phyloP scores from a whole-genome alignment of 208 protist genomes.

The Leishmania guyanensis region DNA sequence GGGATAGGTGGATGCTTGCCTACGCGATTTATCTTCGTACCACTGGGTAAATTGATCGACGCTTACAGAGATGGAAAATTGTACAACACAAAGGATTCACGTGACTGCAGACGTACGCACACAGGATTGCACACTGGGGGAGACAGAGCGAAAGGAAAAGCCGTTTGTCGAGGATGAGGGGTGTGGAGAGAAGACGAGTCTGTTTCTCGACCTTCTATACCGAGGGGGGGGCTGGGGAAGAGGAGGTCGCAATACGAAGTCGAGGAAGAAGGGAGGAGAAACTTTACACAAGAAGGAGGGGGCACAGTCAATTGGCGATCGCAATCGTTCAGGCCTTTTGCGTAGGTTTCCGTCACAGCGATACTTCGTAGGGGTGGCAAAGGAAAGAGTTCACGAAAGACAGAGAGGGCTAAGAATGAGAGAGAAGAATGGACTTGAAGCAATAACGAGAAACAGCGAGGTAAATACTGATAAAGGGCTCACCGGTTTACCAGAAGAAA shows the following conservation, averaged over 20 bases:
- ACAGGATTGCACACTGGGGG: not conserved
- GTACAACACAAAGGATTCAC: not conserved
- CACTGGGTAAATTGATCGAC: not conserved
- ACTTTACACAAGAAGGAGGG: not conserved
- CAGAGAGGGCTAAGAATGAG: slow-evolving; percentile 3
- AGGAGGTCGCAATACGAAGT: not conserved
- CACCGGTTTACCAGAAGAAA: not conserved
- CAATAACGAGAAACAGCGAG: not conserved
- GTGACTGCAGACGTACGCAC: not conserved
- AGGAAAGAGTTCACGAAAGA: not conserved
- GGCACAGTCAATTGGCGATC: not conserved
- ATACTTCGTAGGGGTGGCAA: not conserved
- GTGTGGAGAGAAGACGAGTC: not conserved
- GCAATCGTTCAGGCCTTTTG: not conserved
- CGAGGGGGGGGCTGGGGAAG: not conserved
- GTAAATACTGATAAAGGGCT: not conserved
- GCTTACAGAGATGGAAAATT: not conserved
- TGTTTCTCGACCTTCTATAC: not conserved
- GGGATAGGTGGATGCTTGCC: not conserved
- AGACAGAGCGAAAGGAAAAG: not conserved
- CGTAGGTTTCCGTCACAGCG: not conserved
- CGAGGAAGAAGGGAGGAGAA: not conserved
- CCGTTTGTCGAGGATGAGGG: not conserved
- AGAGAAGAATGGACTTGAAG: not conserved
- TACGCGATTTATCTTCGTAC: not conserved